Base-by-base conservation (phyloP, 441 rosid genomes). In the Arabidopsis lyrata region DNA sequence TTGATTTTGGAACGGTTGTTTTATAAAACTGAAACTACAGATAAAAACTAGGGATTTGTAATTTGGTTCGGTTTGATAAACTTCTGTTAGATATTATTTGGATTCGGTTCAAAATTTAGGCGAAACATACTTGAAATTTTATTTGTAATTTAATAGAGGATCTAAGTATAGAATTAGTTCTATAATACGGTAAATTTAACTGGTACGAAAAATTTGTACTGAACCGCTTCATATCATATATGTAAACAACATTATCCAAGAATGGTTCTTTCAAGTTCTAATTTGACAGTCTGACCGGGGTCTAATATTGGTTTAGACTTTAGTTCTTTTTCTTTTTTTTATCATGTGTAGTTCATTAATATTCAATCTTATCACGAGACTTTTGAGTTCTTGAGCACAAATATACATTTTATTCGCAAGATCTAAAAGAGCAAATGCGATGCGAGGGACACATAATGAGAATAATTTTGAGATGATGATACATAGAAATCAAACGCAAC, bases 401-500 rank as follows among this genome's bases (percentile, higher is more conserved):
- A 16, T 47, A 47, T n/a, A 49, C n/a, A 49, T 20, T 20, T 49
- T 20, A 57, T 57, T 35, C n/a, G 4, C 42, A 9, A 57, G 14
- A 54, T 54, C 16, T 29, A 34, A 10, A 10, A 10, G 24, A 34
- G 27, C n/a, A 2, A 18, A 58, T n/a, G n/a, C n/a, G n/a, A 35
- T 16, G 12, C 44, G 3, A 32, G 11, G 4, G 49, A 16, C 34
- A 56, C 27, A 48, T 29, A 27, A 44, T 39, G 44, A 47, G 34
- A 48, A 27, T 14, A 41, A 6, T 57, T 64, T 6, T 36, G 12
- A 36, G 54, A 66, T 49, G 39, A 63, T n/a, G 29, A 48, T 48
- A 53, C 53, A 58, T 18, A 3, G 20, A 27, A 74, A 39, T 74
- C 73, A 75, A 36, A 75, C 69, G 15, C 79, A 76, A 59, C 79